Evolutionary conservation across 2,329 filamentous ascomycete genomes (phyloP).

Genomic region (Fusarium lyarnte): DNA sequence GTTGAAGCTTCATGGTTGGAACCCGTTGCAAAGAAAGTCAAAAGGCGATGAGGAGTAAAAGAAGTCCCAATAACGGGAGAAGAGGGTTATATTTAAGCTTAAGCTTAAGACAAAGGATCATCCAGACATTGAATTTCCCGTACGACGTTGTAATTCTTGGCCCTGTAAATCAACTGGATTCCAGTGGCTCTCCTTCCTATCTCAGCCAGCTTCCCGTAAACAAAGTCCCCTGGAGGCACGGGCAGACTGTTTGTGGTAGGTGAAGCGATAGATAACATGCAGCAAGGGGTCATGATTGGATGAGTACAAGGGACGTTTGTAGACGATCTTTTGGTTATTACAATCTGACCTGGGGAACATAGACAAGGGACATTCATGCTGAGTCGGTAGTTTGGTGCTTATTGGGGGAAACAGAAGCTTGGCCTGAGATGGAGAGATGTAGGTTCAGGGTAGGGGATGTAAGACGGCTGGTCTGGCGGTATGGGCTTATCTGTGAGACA

Average conservation of each 20-base stretch:
- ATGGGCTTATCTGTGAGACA: neutral
- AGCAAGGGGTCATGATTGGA: slow-evolving; percentile 19
- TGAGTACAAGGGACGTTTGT: slow-evolving; percentile 17
- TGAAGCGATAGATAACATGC: slow-evolving; percentile 24
- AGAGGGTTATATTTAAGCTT: slow-evolving; percentile 25
- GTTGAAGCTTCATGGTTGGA: slow-evolving; percentile 44
- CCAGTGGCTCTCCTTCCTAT: slow-evolving; percentile 31
- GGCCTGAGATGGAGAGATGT: neutral
- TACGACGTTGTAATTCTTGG: neutral
- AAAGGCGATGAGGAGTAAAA: neutral
- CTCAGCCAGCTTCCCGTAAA: slow-evolving; percentile 15
- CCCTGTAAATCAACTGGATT: neutral
- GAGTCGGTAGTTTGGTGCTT: neutral
- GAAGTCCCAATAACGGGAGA: neutral
- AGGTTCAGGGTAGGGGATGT: slow-evolving; percentile 14
- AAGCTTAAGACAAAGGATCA: neutral
- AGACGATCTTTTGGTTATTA: slow-evolving; percentile 7
- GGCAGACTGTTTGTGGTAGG: slow-evolving; percentile 29
- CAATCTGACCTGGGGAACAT: neutral
- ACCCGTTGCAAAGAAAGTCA: neutral
- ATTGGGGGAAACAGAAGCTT: slow-evolving; percentile 5
- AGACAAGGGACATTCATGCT: neutral
- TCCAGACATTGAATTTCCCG: neutral
- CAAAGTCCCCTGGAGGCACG: slow-evolving; percentile 5
- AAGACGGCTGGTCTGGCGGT: neutral